These are phyloP conservation scores for Coemansia sp. DNA, from an alignment of 192 early-diverging fungal genomes.

Conservation along the genomic window DNA sequence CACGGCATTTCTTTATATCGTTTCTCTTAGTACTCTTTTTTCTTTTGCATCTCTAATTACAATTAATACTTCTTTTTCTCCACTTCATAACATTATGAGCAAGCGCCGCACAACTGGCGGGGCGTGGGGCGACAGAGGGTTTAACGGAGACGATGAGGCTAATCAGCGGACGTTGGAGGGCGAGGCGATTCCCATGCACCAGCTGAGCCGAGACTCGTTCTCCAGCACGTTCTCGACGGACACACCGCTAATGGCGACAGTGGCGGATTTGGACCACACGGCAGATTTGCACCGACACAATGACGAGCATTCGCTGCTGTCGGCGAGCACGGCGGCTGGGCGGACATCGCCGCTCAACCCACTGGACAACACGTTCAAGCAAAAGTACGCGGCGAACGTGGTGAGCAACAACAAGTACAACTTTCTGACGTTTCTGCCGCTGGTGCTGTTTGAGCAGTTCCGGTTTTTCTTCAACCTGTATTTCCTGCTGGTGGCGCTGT, in stretches of 20 bases:
- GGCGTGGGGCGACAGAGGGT: constrained; percentile 10
- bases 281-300: background rate
- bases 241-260: constrained; percentile 48
- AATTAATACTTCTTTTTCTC: background rate
- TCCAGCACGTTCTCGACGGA: constrained; percentile 42
- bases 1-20: background rate
- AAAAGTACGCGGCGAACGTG: constrained; percentile 73
- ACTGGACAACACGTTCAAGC: constrained; percentile 34
- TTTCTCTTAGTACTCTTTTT: background rate
- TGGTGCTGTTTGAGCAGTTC: constrained; percentile 89
- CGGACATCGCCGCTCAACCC: constrained; percentile 49
- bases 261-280: constrained; percentile 25
- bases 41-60: background rate
- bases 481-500: constrained; percentile 88
- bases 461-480: constrained; percentile 96
- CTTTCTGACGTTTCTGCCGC: constrained; percentile 73
- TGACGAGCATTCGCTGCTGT: background rate
- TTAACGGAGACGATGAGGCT: background rate
- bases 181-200: constrained; percentile 44
- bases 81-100: constrained; percentile 20
- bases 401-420: constrained; percentile 89
- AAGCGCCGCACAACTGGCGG: constrained; percentile 23
- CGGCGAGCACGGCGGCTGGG: constrained; percentile 4
- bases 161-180: background rate
- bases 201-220: constrained; percentile 26